phyloP scores from a whole-genome alignment of 306 rosid genomes.

The Parietaria judaica region DNA sequence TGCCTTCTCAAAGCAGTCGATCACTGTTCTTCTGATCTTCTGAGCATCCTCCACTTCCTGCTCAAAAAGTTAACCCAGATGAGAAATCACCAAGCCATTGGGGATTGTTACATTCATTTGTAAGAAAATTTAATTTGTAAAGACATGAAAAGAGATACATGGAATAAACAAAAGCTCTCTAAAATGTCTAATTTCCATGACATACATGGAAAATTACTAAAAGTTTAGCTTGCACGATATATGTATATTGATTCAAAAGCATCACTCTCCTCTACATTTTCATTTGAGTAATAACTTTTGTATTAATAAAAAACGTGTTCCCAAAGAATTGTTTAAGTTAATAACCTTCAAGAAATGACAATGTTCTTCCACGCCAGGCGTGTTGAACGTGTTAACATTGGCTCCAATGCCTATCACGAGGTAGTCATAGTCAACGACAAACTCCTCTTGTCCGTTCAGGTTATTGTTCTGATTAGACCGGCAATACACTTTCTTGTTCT shows the following conservation, averaged over 20 bases:
- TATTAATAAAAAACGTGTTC: too few species aligned
- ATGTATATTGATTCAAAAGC: too few species aligned
- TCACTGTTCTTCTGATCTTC: slow-evolving; percentile 80
- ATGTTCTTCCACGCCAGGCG: slow-evolving; percentile 90
- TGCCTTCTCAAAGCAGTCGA: slow-evolving; percentile 94
- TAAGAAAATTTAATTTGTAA: too few species aligned
- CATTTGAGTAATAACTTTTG: neutral
- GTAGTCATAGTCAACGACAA: slow-evolving; percentile 71
- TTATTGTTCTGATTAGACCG: slow-evolving; percentile 43
- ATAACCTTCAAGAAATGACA: slow-evolving; percentile 91
- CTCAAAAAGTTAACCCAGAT: slow-evolving; percentile 5
- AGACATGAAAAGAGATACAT: too few species aligned
- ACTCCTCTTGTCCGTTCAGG: slow-evolving; percentile 57
- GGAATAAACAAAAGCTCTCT: neutral
- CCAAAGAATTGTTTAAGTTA: neutral
- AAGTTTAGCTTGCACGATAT: too few species aligned
- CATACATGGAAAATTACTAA: neutral
- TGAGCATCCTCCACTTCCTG: slow-evolving; percentile 99
- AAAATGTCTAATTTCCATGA: neutral
- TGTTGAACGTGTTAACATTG: slow-evolving; percentile 86
- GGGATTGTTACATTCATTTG: too few species aligned
- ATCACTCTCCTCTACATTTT: neutral
- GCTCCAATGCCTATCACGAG: slow-evolving; percentile 76
- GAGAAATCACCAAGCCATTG: neutral
- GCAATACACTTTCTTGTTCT: slow-evolving; percentile 70